Evolutionary conservation across 1,284 basidiomycete genomes (phyloP), one percentile per base, ranked within the genome.

Genomic region (Mycena citricolor): DNA sequence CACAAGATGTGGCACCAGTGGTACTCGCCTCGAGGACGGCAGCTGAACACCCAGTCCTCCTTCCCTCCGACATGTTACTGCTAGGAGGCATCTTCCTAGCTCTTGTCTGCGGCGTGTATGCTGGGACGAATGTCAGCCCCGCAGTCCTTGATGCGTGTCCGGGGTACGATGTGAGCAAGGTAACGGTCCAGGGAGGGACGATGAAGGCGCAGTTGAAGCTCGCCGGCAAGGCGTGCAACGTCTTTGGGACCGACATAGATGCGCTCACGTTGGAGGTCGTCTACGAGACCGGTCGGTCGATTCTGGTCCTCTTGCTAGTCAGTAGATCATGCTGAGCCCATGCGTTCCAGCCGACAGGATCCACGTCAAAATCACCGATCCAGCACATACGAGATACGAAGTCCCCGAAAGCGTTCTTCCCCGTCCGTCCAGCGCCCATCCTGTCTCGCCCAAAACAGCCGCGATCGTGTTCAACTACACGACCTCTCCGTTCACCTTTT

Each of bases 321-420:
- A 7, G 25, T 8, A 35, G 4, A 39, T 39, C 12, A 47, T 20
- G n/a, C 14, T n/a, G 33, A 22, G 32, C 22, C 23, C n/a, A 17
- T 8, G n/a, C 12, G 37, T 10, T 26, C 5, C 55, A 83, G 81
- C 64, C 10, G 68, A 71, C 21, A 77, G 82, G 25, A 79, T 90
- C 13, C 86, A 89, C 54, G 69, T 90, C 44, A 87, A 88, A 62
- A 82, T 88, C 56, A 78, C 74, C 17, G 85, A 89, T 54, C 61
- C 78, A 0, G 62, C 71, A 1, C 57, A 64, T 8, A 41, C 66
- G 4, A 82, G 86, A 34, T 89, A 80, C 55, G 84, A 88, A 59
- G 75, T 89, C 0, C 83, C 84, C 4, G 72, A 77, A n/a, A 70
- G 71, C 1, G 75, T 88, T 28, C 66, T 86, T 32, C 77, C 83